Evolutionary conservation across 352 stramenopile species (phyloP).

Genomic region (Aphanomyces euteiches): DNA sequence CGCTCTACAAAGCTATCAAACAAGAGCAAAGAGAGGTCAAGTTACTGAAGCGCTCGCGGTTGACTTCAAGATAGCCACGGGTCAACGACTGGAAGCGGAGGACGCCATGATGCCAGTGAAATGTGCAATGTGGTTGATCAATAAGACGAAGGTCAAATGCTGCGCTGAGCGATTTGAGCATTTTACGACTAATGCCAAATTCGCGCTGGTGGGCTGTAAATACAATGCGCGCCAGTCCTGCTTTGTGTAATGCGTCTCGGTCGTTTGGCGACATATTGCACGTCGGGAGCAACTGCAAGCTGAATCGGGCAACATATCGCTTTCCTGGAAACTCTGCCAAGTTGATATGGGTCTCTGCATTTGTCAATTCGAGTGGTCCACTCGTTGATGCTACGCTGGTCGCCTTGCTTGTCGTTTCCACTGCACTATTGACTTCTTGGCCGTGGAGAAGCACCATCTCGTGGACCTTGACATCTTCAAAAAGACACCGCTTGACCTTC

Average conservation of each 20-base stretch:
- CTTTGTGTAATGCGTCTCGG: not conserved
- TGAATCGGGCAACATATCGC: not conserved
- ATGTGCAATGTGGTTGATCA: too few species aligned
- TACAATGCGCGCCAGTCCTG: not conserved
- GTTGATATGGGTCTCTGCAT: not conserved
- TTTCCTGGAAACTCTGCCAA: not conserved
- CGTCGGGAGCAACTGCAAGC: slow-evolving; percentile 2
- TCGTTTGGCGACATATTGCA: not conserved
- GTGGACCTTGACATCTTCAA: too few species aligned
- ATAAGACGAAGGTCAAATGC: too few species aligned
- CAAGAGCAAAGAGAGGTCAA: too few species aligned
- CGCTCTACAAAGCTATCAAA: too few species aligned
- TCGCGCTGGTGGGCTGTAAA: too few species aligned
- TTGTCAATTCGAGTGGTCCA: not conserved
- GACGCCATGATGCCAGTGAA: too few species aligned
- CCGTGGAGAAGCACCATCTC: not conserved
- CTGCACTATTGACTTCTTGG: not conserved
- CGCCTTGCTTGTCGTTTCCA: not conserved
- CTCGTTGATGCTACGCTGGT: not conserved
- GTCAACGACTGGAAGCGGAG: too few species aligned
- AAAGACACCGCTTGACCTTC: not conserved
- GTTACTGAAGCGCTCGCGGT: too few species aligned
- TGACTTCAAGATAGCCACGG: too few species aligned
- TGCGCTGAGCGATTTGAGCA: too few species aligned
- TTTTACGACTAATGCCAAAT: too few species aligned